phyloP scores from a whole-genome alignment of 2,329 filamentous ascomycete genomes.

The Emergomyces orientalis region DNA sequence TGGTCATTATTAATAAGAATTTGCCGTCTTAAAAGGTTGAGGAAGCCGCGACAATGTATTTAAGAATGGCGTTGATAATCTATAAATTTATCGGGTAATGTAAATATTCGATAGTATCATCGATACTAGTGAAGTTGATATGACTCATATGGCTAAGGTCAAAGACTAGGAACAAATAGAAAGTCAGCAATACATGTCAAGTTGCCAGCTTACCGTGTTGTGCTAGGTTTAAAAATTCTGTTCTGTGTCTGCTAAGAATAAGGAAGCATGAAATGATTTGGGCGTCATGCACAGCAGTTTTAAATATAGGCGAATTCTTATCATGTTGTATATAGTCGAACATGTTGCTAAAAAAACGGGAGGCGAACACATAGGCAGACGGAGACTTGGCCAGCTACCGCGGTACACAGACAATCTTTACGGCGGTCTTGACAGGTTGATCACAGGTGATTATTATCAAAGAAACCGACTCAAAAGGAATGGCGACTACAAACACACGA shows the following conservation, averaged over 20 bases:
- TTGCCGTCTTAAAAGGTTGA: background rate
- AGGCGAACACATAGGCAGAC: background rate
- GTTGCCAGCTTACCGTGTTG: background rate
- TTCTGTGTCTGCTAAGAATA: background rate
- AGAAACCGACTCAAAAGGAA: background rate
- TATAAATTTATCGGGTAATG: background rate
- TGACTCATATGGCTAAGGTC: background rate
- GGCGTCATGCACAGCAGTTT: background rate
- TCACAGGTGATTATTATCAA: slow-evolving; percentile 6
- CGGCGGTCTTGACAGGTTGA: slow-evolving; percentile 1
- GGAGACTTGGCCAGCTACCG: background rate
- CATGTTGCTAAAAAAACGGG: background rate
- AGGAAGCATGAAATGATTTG: background rate
- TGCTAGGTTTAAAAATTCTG: background rate
- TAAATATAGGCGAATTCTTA: background rate
- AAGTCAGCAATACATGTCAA: background rate
- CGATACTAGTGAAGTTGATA: background rate
- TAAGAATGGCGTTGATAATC: background rate
- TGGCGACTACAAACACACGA: slow-evolving; percentile 15
- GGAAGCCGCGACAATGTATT: background rate
- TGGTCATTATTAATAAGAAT: background rate
- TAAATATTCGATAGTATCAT: background rate
- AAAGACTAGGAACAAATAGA: too few relatives aligned
- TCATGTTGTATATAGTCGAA: slow-evolving; percentile 1
- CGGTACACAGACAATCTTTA: slow-evolving; percentile 5